A percentile compares a stretch with the other conserved stretches of the same genome.
Evolutionary conservation across 2,329 filamentous ascomycete genomes (phyloP).

Genomic region (Alternaria sp.): DNA sequence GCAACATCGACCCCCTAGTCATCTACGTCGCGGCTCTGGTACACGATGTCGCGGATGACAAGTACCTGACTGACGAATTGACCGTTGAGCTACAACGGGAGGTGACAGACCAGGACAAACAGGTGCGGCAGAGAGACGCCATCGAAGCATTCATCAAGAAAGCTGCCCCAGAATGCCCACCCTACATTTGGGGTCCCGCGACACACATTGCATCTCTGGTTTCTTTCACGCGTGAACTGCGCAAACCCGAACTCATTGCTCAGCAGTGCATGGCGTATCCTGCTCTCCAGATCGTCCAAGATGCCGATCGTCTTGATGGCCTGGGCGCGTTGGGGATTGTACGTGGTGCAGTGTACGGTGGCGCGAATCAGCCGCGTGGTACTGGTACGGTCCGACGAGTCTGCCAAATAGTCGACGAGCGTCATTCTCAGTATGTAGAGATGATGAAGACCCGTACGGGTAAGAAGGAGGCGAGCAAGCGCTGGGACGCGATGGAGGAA

Average conservation of each 20-base stretch:
- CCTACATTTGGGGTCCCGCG: conserved; percentile 67
- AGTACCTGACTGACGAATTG: conserved; percentile 60
- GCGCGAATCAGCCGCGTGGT: conserved; percentile 50
- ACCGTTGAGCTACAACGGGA: not conserved
- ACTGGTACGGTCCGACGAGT: conserved; percentile 40
- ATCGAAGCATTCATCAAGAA: conserved; percentile 19
- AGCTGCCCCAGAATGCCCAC: conserved; percentile 5
- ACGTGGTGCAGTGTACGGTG: not conserved
- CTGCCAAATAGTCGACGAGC: conserved; percentile 14
- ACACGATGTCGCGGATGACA: conserved; percentile 83
- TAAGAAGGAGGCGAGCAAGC: conserved; percentile 17
- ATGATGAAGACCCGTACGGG: conserved; percentile 30
- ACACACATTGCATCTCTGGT: conserved; percentile 75
- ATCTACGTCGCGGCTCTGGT: conserved; percentile 68
- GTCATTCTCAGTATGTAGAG: conserved; percentile 10
- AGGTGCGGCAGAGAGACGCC: conserved; percentile 54
- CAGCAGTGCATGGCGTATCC: conserved; percentile 62
- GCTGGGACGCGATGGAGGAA: conserved; percentile 19
- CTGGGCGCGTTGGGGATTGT: conserved; percentile 70
- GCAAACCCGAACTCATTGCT: conserved; percentile 63
- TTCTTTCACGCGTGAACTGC: conserved; percentile 75
- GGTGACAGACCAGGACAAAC: conserved; percentile 50
- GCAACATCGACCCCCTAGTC: conserved; percentile 57
- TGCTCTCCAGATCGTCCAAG: conserved; percentile 83
- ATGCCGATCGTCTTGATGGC: conserved; percentile 86